phyloP scores from a whole-genome alignment of 192 early-diverging fungal genomes.

The Chytriomyces sp. region DNA sequence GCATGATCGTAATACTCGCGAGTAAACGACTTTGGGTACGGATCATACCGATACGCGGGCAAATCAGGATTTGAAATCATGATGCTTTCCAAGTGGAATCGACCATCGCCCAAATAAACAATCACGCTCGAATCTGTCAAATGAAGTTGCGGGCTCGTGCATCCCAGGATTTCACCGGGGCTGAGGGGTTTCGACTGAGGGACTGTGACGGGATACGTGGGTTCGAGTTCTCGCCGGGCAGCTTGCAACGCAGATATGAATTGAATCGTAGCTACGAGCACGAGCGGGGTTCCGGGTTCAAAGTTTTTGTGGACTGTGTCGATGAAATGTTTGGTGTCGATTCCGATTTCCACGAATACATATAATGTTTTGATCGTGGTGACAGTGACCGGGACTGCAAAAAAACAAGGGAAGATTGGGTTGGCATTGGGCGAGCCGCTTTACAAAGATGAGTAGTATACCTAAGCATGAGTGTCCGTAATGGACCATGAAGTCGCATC shows the following conservation, averaged over 20 bases:
- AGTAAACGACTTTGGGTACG: conserved; percentile 90
- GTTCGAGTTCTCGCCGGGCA: conserved; percentile 63
- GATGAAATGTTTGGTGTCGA: conserved; percentile 92
- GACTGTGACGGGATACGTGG: conserved; percentile 72
- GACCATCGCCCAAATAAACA: conserved; percentile 81
- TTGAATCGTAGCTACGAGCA: conserved; percentile 93
- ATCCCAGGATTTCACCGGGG: conserved; percentile 94
- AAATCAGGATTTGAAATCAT: conserved; percentile 97
- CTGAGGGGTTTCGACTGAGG: conserved; percentile 95
- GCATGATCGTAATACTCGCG: conserved; percentile 91
- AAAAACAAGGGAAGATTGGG: background rate
- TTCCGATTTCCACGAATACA: conserved; percentile 98
- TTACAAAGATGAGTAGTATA: conserved; percentile 25
- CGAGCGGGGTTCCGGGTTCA: conserved; percentile 67
- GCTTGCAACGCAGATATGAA: conserved; percentile 87
- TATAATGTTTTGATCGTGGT: conserved; percentile 95
- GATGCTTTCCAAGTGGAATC: conserved; percentile 98
- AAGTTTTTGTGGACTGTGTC: conserved; percentile 88
- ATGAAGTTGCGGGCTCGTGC: conserved; percentile 79
- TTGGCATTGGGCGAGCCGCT: conserved; percentile 8
- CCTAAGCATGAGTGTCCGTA: conserved; percentile 96
- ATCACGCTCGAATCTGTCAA: conserved; percentile 57
- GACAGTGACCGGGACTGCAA: conserved; percentile 85
- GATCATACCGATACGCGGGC: conserved; percentile 92
- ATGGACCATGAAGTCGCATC: conserved; percentile 97